These are phyloP conservation scores for Trichoderma lentiforme DNA, from an alignment of 2,329 filamentous ascomycete species.

Conservation along the genomic window DNA sequence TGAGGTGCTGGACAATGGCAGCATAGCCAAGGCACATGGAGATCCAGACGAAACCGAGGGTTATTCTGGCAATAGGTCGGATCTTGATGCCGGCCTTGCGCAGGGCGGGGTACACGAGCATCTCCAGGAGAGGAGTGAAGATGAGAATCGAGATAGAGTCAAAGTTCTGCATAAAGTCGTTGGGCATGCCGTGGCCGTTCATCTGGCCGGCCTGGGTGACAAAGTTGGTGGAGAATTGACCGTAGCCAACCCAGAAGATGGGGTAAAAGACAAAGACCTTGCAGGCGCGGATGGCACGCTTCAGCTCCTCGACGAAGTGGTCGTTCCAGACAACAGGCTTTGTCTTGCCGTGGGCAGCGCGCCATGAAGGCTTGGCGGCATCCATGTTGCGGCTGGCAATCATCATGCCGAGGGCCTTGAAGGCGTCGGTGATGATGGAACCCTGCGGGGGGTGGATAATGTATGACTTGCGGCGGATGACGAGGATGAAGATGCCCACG, in stretches of 20 bases:
- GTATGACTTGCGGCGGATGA: slow-evolving; percentile 45
- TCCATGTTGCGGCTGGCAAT: slow-evolving; percentile 46
- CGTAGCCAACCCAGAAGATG: slow-evolving; percentile 66
- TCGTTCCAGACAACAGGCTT: slow-evolving; percentile 59
- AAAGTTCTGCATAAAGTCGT: slow-evolving; percentile 67
- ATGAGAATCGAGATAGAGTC: slow-evolving; percentile 65
- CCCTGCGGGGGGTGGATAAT: slow-evolving; percentile 56
- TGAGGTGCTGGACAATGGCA: slow-evolving; percentile 56
- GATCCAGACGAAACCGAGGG: slow-evolving; percentile 57
- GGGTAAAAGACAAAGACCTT: slow-evolving; percentile 67
- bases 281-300: slow-evolving; percentile 64
- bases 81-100: slow-evolving; percentile 56
- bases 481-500: slow-evolving; percentile 52
- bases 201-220: slow-evolving; percentile 58
- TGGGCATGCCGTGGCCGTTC: slow-evolving; percentile 63
- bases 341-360: slow-evolving; percentile 47
- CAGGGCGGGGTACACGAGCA: slow-evolving; percentile 58
- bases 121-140: slow-evolving; percentile 63
- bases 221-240: slow-evolving; percentile 65
- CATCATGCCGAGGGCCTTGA: slow-evolving; percentile 47
- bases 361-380: slow-evolving; percentile 64
- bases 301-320: slow-evolving; percentile 68
- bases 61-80: slow-evolving; percentile 63
- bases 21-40: slow-evolving; percentile 57
- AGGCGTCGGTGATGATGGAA: slow-evolving; percentile 62